Evolutionary conservation across 2,329 filamentous ascomycete genomes (phyloP), one percentile per base, ranked within the genome.

Genomic region (Hymenotorrendiella dingleyae): DNA sequence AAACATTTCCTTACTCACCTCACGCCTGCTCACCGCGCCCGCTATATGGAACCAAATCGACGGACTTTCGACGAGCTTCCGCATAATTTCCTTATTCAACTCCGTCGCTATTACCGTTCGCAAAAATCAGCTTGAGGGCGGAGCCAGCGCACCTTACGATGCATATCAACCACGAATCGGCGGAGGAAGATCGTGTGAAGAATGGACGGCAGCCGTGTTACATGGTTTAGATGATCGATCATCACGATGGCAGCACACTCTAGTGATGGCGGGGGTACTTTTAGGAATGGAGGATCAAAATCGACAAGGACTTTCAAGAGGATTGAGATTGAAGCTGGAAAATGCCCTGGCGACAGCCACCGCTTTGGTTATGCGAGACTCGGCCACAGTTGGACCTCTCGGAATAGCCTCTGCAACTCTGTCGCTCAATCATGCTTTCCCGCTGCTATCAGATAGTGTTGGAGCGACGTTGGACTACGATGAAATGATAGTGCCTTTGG

Each of bases 221-320:
- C 61, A 59, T 39, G 64, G 64, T 8, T 55, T 63, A 6, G 64
- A 67, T 51, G 63, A 65, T 8, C 82, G 78, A 73, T 76, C 79
- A 54, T 78, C 62, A 78, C 67, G 80, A 61, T 86, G 82, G 81
- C 76, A 80, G 56, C 83, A 86, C 65, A 54, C 80, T 17, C 64
- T 86, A 10, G 66, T 82, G 1, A 69, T 86, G 3, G 76, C 73
- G 0, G 82, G 82, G 26, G 59, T 85, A 40, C 66, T 84, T 27
- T 66, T 46, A 62, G 80, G 80, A 4, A 80, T 82, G 47, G 76
- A 76, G 46, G 65, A 69, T 1, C 69, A 74, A 53, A 71, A 78
- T 35, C 62, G 77, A 41, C 68, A 72, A 46, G 82, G 47, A 72
- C 54, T 80, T 12, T 70, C 76, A 0, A 64, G 64, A 14, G 64